phyloP scores from a whole-genome alignment of 345 rosid genomes.

The Eucalyptus lansdowneana region DNA sequence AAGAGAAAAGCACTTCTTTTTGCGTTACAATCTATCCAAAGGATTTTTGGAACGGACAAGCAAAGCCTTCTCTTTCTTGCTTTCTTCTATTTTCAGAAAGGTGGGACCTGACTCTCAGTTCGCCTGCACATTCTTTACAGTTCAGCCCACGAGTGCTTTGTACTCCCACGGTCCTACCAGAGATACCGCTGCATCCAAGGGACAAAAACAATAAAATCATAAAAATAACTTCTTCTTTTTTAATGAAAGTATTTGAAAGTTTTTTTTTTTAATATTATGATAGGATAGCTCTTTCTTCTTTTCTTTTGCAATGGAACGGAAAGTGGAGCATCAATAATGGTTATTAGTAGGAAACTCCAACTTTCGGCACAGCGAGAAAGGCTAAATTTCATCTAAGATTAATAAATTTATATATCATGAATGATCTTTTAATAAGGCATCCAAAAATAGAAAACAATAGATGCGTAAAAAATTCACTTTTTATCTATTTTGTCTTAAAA shows the following conservation, averaged over 20 bases:
- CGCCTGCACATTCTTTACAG: not conserved
- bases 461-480: not conserved
- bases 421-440: not conserved
- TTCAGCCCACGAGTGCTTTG: not conserved
- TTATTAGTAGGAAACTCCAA: no score
- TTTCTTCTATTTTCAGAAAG: not conserved
- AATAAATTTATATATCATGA: not conserved
- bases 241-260: no score
- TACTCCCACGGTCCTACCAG: not conserved
- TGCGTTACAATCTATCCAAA: not conserved
- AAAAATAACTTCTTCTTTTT: not conserved
- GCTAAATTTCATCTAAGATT: not conserved
- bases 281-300: not conserved
- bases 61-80: not conserved
- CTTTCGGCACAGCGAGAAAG: not conserved
- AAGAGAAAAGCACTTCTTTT: not conserved
- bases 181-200: not conserved
- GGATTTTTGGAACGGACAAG: not conserved
- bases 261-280: not conserved
- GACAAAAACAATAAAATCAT: not conserved
- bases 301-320: not conserved
- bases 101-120: not conserved
- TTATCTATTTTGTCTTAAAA: not conserved
- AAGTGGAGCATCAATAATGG: not conserved
- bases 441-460: not conserved